Evolutionary conservation across 2,329 filamentous ascomycete species (phyloP).

Genomic region (Talaromyces sp.): DNA sequence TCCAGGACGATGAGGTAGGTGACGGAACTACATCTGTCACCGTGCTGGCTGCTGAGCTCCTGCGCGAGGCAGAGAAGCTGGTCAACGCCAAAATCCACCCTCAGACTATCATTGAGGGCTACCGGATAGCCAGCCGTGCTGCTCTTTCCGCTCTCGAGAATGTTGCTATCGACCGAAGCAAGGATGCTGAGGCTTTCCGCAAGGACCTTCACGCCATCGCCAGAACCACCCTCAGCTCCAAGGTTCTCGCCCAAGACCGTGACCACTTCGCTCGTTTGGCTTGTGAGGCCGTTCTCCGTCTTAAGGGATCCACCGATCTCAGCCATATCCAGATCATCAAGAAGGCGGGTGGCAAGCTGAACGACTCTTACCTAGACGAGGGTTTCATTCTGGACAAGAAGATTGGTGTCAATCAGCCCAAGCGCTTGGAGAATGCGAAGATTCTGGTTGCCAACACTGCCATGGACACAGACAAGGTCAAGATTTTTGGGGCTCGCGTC

Average conservation of each 20-base stretch:
- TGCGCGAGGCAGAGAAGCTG: constrained; percentile 94
- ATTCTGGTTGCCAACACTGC: constrained; percentile 97
- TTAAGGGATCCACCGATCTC: constrained; percentile 88
- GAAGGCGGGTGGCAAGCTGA: constrained; percentile 96
- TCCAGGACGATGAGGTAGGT: constrained; percentile 97
- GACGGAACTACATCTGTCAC: constrained; percentile 98
- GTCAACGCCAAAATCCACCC: constrained; percentile 99
- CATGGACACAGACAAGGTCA: constrained; percentile 99
- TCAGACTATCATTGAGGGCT: constrained; percentile 98
- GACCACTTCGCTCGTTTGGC: constrained; percentile 89
- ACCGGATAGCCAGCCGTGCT: constrained; percentile 91
- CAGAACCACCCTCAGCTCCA: constrained; percentile 93
- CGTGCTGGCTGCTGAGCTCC: constrained; percentile 89
- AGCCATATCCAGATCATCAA: constrained; percentile 99
- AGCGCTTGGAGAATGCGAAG: constrained; percentile 95
- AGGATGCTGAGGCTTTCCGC: constrained; percentile 78
- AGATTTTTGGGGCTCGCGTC: constrained; percentile 96
- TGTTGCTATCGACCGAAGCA: constrained; percentile 86
- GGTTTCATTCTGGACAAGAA: constrained; percentile 99
- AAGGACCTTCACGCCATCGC: constrained; percentile 89
- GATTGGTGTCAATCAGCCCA: constrained; percentile 98
- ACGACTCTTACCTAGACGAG: constrained; percentile 95
- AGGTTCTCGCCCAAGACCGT: constrained; percentile 91
- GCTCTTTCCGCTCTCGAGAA: constrained; percentile 82
- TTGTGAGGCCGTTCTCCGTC: constrained; percentile 84